Base-by-base conservation (phyloP, 2,329 filamentous ascomycete genomes). In the Metarhizium sp. region DNA sequence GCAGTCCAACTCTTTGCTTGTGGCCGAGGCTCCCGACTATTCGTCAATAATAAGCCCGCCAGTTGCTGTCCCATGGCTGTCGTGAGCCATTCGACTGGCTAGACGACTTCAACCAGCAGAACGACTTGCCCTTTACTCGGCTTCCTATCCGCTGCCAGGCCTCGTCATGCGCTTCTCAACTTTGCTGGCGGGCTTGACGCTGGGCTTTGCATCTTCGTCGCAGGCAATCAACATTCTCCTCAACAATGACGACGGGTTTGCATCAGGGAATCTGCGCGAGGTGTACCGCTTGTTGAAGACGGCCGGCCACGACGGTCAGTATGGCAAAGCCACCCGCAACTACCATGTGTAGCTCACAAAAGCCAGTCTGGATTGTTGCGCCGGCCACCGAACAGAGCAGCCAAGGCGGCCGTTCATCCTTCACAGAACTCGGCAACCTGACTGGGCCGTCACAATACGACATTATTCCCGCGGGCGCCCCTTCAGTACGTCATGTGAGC, bases 171-270 rank as follows among this genome's bases (percentile, higher is more conserved):
- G 59, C 57, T 11, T 63, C 8, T 56, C 59, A 14, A 60, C 54
- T 5, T 36, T 62, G 10, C n/a, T 66, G 4, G 51, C 57, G 6
- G 55, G 57, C 32, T 57, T 54, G 13, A 56, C 57, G 1, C 8
- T 66, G 32, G 53, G 52, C 40, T 51, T 62, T 7, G 59, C 59
- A 18, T 59, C 64, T 2, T 55, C 50, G 1, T 57, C 59, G 0
- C 60, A 62, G 3, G 64, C 60, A 5, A 53, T 68, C 25, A 68
- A 68, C 16, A 67, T 68, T 49, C 53, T 68, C 13, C 46, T 68
- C 0, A 67, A 62, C 14, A 68, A 68, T 38, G 65, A 68, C 6
- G 66, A 68, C 50, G 64, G 66, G 2, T 68, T 68, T 3, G 65
- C 61, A 4, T 68, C 66, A 2, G 64, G 55, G 4, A 68, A 68